Base-by-base conservation (phyloP, 1,139 yeast genomes). In the Candida gigantensis region DNA sequence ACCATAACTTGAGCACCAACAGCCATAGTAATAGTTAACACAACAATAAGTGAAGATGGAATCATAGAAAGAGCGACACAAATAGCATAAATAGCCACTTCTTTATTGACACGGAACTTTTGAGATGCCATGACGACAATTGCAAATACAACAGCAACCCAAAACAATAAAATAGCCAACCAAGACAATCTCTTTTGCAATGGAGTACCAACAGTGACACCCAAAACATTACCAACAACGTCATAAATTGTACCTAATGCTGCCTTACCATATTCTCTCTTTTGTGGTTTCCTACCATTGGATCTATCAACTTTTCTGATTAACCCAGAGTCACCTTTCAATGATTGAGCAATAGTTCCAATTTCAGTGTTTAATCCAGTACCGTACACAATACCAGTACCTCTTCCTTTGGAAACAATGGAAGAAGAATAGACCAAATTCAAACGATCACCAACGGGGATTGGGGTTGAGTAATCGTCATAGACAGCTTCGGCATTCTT, bases 1-100 rank as follows among this genome's bases (percentile, higher is more conserved):
- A 81, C 84, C 94, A 85, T 85, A 11, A 79, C 84, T 49, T 81
- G 83, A 25, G 94, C 85, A 16, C 94, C 94, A 43, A 84, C 83
- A 6, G 94, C 90, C 92, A 85, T 84, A 4, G 94, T 84, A 44
- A 85, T 84, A 11, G 94, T 84, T 43, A 85, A 72, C 14, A 85
- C 94, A 27, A 84, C 94, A 41, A 84, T 82, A 49, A 85, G 70
- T 1, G 90, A 81, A 3, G 90, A 84, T 2, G 94, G 95, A 51
- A 84, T 84, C 92, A 84, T 84, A 3, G 92, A 80, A 34, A 84
- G 68, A 2, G 92, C 92, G 36, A 82, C 87, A 60, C 89, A 84
- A 51, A 85, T 82, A 11, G 95, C 94, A 54, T 85, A 85, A 37
- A 84, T 81, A 15, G 90, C 92, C 24, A 85, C 92, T 47, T 83